Evolutionary conservation across 2,329 filamentous ascomycete genomes (phyloP).

Genomic region (Pseudocercospora fuligena): DNA sequence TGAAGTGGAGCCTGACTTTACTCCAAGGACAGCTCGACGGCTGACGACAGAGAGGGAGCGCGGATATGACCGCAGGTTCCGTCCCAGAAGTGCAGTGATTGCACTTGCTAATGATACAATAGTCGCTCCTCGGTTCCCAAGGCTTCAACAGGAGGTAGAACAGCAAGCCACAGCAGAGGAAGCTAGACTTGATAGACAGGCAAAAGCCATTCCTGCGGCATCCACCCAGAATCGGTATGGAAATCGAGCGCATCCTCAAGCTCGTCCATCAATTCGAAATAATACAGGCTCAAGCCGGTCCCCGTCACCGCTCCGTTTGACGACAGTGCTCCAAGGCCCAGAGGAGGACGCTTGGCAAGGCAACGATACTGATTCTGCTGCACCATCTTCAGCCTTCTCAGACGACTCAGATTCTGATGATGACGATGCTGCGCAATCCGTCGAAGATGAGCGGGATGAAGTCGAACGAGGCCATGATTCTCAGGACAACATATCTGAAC

Average conservation of each 20-base stretch:
- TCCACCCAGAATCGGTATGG: background rate
- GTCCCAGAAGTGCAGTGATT: background rate
- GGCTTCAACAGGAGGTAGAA: background rate
- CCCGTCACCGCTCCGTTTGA: no score
- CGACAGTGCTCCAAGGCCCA: background rate
- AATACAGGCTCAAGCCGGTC: no score
- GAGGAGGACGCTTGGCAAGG: background rate
- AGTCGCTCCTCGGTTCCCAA: background rate
- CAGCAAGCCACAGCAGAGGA: background rate
- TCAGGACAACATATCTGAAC: background rate
- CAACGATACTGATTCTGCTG: background rate
- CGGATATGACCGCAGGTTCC: background rate
- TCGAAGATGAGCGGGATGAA: background rate
- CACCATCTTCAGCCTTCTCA: background rate
- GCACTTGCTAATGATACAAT: background rate
- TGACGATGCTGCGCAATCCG: background rate
- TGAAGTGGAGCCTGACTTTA: background rate
- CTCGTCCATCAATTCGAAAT: no score
- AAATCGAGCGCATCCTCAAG: no score
- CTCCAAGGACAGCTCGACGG: background rate
- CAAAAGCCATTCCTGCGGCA: background rate
- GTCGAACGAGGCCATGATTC: background rate
- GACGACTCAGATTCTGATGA: background rate
- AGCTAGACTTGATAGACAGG: background rate
- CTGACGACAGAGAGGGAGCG: background rate